Evolutionary conservation across 1,139 yeast species (phyloP), one percentile per base, ranked within the genome.

Genomic region (Lizanozyma gosingica): DNA sequence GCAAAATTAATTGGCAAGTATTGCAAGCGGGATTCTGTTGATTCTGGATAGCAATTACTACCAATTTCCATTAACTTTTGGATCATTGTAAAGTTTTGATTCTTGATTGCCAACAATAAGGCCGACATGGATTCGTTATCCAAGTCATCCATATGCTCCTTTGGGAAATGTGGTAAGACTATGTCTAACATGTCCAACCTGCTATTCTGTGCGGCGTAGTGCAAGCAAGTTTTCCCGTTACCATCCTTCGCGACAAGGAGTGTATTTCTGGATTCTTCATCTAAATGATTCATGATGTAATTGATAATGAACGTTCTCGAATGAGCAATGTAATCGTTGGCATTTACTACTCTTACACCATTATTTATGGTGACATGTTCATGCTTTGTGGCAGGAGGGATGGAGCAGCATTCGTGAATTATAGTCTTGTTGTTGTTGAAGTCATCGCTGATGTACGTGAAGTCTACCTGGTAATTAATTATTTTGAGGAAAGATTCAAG

Each of bases 1-100:
- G 97, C 97, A 55, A 84, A 78, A 52, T 86, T 87, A 35, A 92
- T 68, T 1, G 98, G 97, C 37, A 87, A 72, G 54, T 88, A 87
- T 46, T 72, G 77, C 18, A 76, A 22, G 11, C 29, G 29, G 11
- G 69, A 43, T 65, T 71, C 17, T 63, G 62, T 35, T 75, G 79
- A 46, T 65, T 66, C 36, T 67, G 65, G 42, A 60, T 60, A 1
- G 87, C 82, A 76, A 46, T 74, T 73, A 18, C 81, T 71, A 2
- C 83, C 80, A 38, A 68, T 63, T 39, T 62, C 56, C 2, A 68
- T 61, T 40, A 70, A 57, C 38, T 54, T 56, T 18, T 70, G 56
- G 34, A 84, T 68, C 2, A 72, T 71, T 39, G 64, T 61, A 14
- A 78, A 70, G 54, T 83, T 79, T 40, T 81, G 74, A 51, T 80